Conservation (phyloP, 176 grass and related monocot genomes). For the Secale cereale region DNA sequence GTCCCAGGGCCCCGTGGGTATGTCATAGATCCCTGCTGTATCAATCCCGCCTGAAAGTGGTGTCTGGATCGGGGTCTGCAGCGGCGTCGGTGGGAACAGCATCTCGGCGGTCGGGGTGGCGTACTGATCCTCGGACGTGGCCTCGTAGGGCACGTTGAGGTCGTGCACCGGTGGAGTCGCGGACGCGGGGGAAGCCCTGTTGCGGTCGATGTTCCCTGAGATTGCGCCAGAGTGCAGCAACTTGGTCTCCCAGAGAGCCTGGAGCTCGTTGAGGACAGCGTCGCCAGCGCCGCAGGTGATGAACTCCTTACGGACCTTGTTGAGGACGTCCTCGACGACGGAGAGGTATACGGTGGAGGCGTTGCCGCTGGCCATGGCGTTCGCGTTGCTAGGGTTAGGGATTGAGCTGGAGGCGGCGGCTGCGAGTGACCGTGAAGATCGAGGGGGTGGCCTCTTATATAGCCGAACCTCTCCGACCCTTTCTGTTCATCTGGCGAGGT, state of each 20-base stretch:
- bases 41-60: constrained; percentile 45
- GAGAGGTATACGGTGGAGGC: constrained; percentile 73
- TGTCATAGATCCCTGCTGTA: no score
- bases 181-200: neutral
- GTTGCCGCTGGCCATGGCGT: constrained; percentile 69
- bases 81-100: constrained; percentile 83
- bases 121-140: constrained; percentile 73
- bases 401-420: neutral
- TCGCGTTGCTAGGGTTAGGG: neutral
- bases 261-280: constrained; percentile 76
- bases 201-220: constrained; percentile 52
- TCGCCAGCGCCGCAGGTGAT: constrained; percentile 71
- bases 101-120: constrained; percentile 86
- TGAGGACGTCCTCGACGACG: constrained; percentile 79
- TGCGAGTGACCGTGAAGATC: neutral
- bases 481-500: no score
- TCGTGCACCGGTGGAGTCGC: constrained; percentile 63
- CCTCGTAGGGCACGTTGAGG: constrained; percentile 96
- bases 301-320: constrained; percentile 85
- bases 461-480: no score
- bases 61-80: constrained; percentile 90
- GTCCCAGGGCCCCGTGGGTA: constrained; percentile 64
- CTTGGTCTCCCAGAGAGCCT: constrained; percentile 96
- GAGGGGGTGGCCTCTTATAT: neutral
- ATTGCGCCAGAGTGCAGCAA: constrained; percentile 91